phyloP scores from a whole-genome alignment of 768 basidiomycete genomes.

The Russula griseocarnosa region DNA sequence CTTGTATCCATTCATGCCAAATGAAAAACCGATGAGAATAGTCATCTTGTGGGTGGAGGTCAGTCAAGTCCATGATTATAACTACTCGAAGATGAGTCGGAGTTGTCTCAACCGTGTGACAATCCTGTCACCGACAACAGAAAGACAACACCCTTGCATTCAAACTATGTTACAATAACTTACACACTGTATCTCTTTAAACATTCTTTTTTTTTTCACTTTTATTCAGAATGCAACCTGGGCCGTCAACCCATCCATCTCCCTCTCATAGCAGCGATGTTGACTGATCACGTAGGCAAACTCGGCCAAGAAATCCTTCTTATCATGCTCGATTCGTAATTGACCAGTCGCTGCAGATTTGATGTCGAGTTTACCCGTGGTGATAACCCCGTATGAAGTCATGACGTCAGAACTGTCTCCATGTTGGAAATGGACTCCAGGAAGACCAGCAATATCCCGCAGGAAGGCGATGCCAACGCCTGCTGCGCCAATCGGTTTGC shows the following conservation, averaged over 20 bases:
- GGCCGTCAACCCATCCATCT: constrained; percentile 51
- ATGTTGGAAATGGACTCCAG: constrained; percentile 43
- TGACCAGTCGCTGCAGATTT: constrained; percentile 41
- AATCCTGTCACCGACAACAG: too few species aligned
- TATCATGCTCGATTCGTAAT: constrained; percentile 42
- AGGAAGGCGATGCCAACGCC: constrained; percentile 58
- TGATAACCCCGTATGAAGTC: constrained; percentile 59
- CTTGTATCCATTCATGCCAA: constrained; percentile 90
- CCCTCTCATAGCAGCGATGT: constrained; percentile 62
- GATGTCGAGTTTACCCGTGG: constrained; percentile 49
- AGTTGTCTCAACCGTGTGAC: too few species aligned
- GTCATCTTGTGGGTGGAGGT: constrained; percentile 78
- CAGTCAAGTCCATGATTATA: constrained; percentile 45
- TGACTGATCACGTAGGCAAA: constrained; percentile 62
- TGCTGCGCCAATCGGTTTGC: constrained; percentile 74
- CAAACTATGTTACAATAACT: too few species aligned
- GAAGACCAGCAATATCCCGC: constrained; percentile 44
- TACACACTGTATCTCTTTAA: too few species aligned
- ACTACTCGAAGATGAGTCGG: too few species aligned
- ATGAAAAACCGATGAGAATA: constrained; percentile 81
- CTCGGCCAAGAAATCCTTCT: constrained; percentile 53
- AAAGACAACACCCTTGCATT: too few species aligned
- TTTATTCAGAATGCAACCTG: constrained; percentile 46
- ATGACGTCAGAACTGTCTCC: constrained; percentile 40
- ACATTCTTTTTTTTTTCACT: too few species aligned